Evolutionary conservation across 1,139 yeast genomes (phyloP), one percentile per base, ranked within the genome.

Genomic region (Pichia sp.): DNA sequence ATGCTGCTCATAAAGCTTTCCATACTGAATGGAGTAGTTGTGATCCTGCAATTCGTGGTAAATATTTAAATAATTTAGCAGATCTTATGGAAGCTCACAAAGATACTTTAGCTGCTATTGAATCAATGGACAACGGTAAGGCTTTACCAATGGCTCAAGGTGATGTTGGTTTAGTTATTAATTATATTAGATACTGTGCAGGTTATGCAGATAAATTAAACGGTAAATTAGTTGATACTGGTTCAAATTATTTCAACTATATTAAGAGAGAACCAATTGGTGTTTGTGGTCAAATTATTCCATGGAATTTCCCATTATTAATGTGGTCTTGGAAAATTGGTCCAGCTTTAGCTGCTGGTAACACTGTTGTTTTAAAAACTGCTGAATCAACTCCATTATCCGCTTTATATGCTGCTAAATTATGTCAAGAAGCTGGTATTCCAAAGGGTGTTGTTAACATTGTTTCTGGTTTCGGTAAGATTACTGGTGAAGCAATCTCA

Each of bases 241-340:
- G 81, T 60, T 70, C 72, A 44, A 63, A 72, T 42, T 81, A 81
- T 60, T 74, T 85, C 60, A 81, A 79, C 56, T 85, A 79, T 69
- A 78, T 83, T 26, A 63, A 70, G 50, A 75, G 78, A 55, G 94
- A 86, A 66, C 95, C 95, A 53, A 69, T 83, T 56, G 95, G 95
- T 60, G 92, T 87, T 44, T 83, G 90, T 70, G 95, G 92, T 51
- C 90, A 85, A 65, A 85, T 87, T 60, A 86, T 86, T 54, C 95
- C 96, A 55, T 87, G 95, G 95, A 87, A 87, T 69, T 87, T 84
- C 77, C 95, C 95, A 55, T 64, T 85, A 59, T 74, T 83, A 68
- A 84, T 86, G 87, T 75, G 82, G 60, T 71, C 86, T 29, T 86
- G 95, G 95, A 83, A 83, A 65, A 69, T 86, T 52, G 90, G 83